Percentiles rank a stretch among this genome's conserved stretches.
Conservation (phyloP, 495 filamentous ascomycete species). For the Neurospora cerealis region DNA sequence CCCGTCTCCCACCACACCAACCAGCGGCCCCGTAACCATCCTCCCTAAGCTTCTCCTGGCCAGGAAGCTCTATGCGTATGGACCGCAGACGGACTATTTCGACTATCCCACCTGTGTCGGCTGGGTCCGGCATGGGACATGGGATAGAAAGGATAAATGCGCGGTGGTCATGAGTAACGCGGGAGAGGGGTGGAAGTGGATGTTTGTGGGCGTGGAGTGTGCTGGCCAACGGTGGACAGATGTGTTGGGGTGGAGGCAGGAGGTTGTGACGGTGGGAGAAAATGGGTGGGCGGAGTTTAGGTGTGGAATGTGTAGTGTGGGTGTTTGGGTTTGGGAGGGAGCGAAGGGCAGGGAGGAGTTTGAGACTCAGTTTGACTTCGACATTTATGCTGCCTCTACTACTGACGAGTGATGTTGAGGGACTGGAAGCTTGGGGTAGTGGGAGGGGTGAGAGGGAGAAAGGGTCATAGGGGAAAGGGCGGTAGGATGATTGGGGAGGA, state of each 20-base stretch:
- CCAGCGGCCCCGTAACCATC: constrained; percentile 38
- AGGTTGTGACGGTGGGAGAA: constrained; percentile 40
- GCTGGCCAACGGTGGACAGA: constrained; percentile 51
- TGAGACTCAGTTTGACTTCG: constrained; percentile 5
- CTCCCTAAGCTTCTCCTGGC: constrained; percentile 53
- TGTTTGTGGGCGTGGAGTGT: constrained; percentile 51
- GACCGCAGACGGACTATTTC: constrained; percentile 59
- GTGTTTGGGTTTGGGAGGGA: constrained; percentile 51
- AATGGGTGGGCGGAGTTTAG: constrained; percentile 47
- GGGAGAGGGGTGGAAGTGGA: constrained; percentile 39
- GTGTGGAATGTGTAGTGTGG: constrained; percentile 43
- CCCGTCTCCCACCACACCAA: constrained; percentile 37
- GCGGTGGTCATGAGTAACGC: constrained; percentile 52
- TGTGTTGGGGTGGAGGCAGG: constrained; percentile 38
- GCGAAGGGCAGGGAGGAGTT: constrained; percentile 44
- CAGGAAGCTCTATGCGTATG: constrained; percentile 60
- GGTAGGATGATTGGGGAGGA: neutral
- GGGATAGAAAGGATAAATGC: constrained; percentile 39
- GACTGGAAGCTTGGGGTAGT: neutral
- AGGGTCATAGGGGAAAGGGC: neutral
- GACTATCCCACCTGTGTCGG: constrained; percentile 58
- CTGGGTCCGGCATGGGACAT: constrained; percentile 55
- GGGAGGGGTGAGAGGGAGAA: neutral
- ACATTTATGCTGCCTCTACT: neutral
- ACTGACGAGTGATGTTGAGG: neutral